Evolutionary conservation across 148 eudicot genomes (phyloP).

Genomic region (Silene uniflora): DNA sequence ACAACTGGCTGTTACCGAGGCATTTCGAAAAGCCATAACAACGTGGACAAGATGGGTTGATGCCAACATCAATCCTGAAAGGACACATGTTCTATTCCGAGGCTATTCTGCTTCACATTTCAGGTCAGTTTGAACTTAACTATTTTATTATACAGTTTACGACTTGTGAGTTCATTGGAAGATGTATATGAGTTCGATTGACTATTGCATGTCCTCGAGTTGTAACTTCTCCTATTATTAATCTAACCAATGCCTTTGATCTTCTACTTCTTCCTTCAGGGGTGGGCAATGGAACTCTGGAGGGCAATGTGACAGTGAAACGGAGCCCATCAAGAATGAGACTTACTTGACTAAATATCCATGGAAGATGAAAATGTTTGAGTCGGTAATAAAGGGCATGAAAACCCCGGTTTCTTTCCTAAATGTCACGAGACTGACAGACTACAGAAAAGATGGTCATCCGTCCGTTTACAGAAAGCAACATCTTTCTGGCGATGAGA

Average conservation of each 20-base stretch:
- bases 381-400: conserved; percentile 59
- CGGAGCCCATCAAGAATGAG: conserved; percentile 67
- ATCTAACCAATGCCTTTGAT: background rate
- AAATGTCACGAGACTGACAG: conserved; percentile 73
- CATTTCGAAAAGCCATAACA: conserved; percentile 81
- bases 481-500: conserved; percentile 40
- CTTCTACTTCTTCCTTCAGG: conserved; percentile 32
- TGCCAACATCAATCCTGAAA: conserved; percentile 53
- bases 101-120: conserved; percentile 94
- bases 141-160: background rate
- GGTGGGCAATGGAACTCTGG: conserved; percentile 99
- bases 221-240: too few species aligned
- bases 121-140: conserved; percentile 45
- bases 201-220: too few species aligned
- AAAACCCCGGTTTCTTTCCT: conserved; percentile 62
- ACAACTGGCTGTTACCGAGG: conserved; percentile 68
- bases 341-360: conserved; percentile 59
- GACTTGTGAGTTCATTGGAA: background rate
- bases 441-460: conserved; percentile 88
- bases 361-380: conserved; percentile 63
- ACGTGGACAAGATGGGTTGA: conserved; percentile 97
- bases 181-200: too few species aligned
- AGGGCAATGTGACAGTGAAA: conserved; percentile 77
- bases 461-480: conserved; percentile 75
- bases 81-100: conserved; percentile 68